Conservation (phyloP, 441 rosid species). For the Hura crepitans region DNA sequence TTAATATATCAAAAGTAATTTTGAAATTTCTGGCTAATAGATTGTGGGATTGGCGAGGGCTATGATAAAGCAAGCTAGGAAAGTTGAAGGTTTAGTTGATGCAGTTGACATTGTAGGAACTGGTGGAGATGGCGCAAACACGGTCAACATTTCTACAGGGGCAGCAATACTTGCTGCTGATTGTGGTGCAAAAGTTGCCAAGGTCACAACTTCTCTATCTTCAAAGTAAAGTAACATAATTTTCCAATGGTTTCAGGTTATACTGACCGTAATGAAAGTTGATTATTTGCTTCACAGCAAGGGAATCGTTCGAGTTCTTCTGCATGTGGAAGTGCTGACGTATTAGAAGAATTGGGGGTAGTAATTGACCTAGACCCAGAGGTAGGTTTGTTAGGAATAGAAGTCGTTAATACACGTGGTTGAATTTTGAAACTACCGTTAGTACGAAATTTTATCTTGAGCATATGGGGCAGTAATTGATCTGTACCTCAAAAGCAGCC, state of each 20-base stretch:
- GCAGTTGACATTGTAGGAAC: constrained; percentile 91
- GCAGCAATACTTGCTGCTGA: constrained; percentile 91
- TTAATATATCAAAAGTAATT: not conserved
- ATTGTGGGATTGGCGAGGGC: constrained; percentile 84
- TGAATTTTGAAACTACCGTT: not conserved
- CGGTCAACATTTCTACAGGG: constrained; percentile 90
- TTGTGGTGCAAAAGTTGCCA: constrained; percentile 92
- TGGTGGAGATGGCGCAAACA: constrained; percentile 94
- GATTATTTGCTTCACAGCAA: constrained; percentile 50
- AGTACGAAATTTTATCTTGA: no score
- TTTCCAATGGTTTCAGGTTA: not conserved
- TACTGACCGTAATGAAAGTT: not conserved
- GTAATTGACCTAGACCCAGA: constrained; percentile 75
- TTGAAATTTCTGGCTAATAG: constrained; percentile 28
- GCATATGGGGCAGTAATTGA: no score
- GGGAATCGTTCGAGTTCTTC: constrained; percentile 97
- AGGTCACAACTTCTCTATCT: constrained; percentile 37
- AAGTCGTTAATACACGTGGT: constrained; percentile 19
- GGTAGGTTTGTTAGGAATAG: constrained; percentile 33
- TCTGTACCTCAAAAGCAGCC: not conserved
- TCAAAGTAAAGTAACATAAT: not conserved
- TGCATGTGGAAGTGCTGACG: constrained; percentile 99
- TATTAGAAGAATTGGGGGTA: constrained; percentile 74
- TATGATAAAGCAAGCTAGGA: constrained; percentile 67
- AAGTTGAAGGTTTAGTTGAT: constrained; percentile 70